Percentiles rank a stretch among this genome's conserved stretches.
These are phyloP conservation scores for Drechslera avenae DNA, from an alignment of 2,329 filamentous ascomycete genomes.

Conservation along the genomic window DNA sequence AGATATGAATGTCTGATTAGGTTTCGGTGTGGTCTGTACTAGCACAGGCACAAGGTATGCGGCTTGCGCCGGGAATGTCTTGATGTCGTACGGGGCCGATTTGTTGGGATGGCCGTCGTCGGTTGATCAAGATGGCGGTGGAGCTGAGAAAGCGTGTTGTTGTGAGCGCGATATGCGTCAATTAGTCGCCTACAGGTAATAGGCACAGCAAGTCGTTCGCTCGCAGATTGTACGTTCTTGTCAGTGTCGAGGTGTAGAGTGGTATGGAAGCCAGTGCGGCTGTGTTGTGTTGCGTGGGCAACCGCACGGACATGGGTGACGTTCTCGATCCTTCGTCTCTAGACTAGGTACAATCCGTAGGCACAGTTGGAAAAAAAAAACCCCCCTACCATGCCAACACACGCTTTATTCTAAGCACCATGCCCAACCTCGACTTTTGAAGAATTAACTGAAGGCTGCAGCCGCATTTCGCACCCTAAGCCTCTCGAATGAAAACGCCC, in stretches of 20 bases:
- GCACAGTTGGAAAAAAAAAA: too few relatives aligned
- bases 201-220: not conserved
- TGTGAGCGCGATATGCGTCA: not conserved
- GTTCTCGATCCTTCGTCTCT: too few relatives aligned
- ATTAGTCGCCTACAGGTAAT: not conserved
- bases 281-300: slow-evolving; percentile 8
- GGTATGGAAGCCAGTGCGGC: slow-evolving; percentile 11
- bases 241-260: slow-evolving; percentile 13
- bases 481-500: too few relatives aligned
- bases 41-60: slow-evolving; percentile 14
- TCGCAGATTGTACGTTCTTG: not conserved
- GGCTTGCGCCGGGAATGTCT: slow-evolving; percentile 15
- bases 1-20: slow-evolving; percentile 1
- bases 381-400: too few relatives aligned
- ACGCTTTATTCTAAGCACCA: too few relatives aligned
- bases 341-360: too few relatives aligned
- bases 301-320: too few relatives aligned
- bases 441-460: too few relatives aligned
- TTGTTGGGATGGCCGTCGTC: slow-evolving; percentile 1
- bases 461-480: too few relatives aligned
- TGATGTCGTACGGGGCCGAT: slow-evolving; percentile 9
- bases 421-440: too few relatives aligned
- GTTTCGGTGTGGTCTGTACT: slow-evolving; percentile 2
- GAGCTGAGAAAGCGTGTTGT: not conserved
- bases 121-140: slow-evolving; percentile 12